These are phyloP conservation scores for Lepidium campestre DNA, from an alignment of 441 rosid genomes.

Conservation along the genomic window DNA sequence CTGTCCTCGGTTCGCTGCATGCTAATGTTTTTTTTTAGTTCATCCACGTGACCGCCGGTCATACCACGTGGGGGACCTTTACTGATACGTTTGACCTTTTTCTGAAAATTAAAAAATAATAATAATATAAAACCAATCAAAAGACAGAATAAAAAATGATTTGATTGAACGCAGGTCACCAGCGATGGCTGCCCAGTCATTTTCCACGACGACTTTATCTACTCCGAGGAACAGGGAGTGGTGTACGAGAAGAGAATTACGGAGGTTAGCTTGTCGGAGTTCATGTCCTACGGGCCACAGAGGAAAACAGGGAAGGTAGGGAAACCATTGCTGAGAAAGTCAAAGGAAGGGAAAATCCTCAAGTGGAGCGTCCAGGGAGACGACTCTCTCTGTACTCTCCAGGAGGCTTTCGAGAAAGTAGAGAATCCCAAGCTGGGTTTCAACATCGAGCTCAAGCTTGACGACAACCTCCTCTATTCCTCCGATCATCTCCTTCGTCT, in stretches of 20 bases:
- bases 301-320: conserved; percentile 42
- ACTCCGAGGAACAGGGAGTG: conserved; percentile 51
- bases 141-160: not conserved
- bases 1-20: conserved; percentile 5
- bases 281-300: conserved; percentile 69
- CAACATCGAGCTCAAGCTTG: conserved; percentile 86
- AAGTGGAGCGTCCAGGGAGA: conserved; percentile 68
- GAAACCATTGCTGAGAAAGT: conserved; percentile 57
- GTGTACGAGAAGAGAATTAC: conserved; percentile 72
- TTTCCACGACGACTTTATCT: conserved; percentile 81
- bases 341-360: conserved; percentile 64
- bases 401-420: conserved; percentile 72
- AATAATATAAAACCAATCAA: not conserved
- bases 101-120: not conserved
- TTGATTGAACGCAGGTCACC: conserved; percentile 59
- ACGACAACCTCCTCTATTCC: conserved; percentile 59
- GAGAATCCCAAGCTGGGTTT: conserved; percentile 60
- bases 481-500: conserved; percentile 52
- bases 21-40: not conserved
- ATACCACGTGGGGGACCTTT: conserved; percentile 7
- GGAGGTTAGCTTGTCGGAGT: conserved; percentile 56
- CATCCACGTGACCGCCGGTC: conserved; percentile 13
- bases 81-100: not conserved
- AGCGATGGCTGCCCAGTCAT: conserved; percentile 86
- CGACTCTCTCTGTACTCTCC: conserved; percentile 65